Evolutionary conservation across 768 basidiomycete species (phyloP).

Genomic region (Auricularia auricula-judae): DNA sequence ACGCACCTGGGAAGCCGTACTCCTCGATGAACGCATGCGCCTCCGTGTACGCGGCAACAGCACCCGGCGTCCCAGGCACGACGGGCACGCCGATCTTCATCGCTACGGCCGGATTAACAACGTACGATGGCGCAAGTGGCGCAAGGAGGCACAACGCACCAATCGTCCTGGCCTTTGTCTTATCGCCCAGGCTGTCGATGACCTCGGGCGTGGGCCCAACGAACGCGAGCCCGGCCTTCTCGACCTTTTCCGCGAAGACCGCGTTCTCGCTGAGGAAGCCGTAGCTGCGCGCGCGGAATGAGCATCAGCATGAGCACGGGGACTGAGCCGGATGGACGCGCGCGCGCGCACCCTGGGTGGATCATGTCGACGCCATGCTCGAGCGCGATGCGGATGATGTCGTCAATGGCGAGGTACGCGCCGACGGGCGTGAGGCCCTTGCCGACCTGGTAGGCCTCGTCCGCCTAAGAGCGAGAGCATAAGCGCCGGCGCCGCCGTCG

Average conservation of each 20-base stretch:
- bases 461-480: slow-evolving; percentile 45
- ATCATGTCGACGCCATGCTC: slow-evolving; percentile 99
- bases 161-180: slow-evolving; percentile 90
- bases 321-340: not conserved
- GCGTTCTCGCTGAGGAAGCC: slow-evolving; percentile 98
- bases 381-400: slow-evolving; percentile 91
- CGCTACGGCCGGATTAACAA: slow-evolving; percentile 31
- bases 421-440: slow-evolving; percentile 92
- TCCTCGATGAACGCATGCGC: slow-evolving; percentile 88
- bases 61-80: slow-evolving; percentile 96
- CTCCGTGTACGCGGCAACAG: slow-evolving; percentile 68
- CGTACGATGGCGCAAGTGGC: slow-evolving; percentile 1
- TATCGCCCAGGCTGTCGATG: slow-evolving; percentile 96
- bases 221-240: slow-evolving; percentile 94
- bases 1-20: slow-evolving; percentile 80
- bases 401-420: slow-evolving; percentile 95
- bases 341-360: slow-evolving; percentile 70
- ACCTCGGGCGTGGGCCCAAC: slow-evolving; percentile 93
- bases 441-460: slow-evolving; percentile 97
- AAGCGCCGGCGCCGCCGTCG: not conserved
- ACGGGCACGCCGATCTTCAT: slow-evolving; percentile 89
- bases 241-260: slow-evolving; percentile 92
- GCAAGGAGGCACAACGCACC: slow-evolving; percentile 32
- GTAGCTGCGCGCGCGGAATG: slow-evolving; percentile 43
- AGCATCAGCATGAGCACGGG: not conserved